Conservation (phyloP, 2,329 filamentous ascomycete species). For the Elsinoe batatas region DNA sequence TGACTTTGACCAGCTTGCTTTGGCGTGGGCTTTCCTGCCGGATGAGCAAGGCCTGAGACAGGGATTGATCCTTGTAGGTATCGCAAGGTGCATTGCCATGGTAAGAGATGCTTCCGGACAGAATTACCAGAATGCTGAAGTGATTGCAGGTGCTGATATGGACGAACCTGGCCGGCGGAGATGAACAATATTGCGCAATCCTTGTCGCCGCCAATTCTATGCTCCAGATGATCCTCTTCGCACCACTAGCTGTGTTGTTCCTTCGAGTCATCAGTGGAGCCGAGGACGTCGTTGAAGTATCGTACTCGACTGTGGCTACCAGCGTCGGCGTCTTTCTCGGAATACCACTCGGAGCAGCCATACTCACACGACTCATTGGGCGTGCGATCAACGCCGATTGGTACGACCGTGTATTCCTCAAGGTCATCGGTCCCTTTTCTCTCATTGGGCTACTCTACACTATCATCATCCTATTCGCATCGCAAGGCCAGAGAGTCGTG, state of each 20-base stretch:
- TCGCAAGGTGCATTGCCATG: conserved; percentile 86
- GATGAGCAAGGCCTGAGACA: conserved; percentile 41
- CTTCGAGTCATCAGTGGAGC: conserved; percentile 54
- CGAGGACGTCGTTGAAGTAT: conserved; percentile 32
- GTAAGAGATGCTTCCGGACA: conserved; percentile 32
- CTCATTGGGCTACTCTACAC: conserved; percentile 79
- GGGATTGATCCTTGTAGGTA: conserved; percentile 69
- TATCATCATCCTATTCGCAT: conserved; percentile 75
- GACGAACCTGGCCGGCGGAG: conserved; percentile 67
- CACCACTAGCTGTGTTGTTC: conserved; percentile 40
- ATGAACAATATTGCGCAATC: conserved; percentile 68
- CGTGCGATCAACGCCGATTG: conserved; percentile 47
- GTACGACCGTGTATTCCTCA: conserved; percentile 63
- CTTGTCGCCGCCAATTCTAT: conserved; percentile 41
- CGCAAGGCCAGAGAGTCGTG: conserved; percentile 66
- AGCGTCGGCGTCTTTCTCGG: conserved; percentile 76
- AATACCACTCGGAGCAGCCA: conserved; percentile 69
- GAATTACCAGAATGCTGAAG: not conserved
- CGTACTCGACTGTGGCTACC: conserved; percentile 61
- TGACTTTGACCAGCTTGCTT: conserved; percentile 25
- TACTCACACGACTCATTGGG: conserved; percentile 61
- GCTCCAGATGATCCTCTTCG: conserved; percentile 40
- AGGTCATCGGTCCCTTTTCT: conserved; percentile 60
- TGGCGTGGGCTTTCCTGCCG: conserved; percentile 55
- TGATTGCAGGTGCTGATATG: conserved; percentile 55